These are phyloP conservation scores for Neurospora africana DNA, from an alignment of 495 filamentous ascomycete species.

Conservation along the genomic window DNA sequence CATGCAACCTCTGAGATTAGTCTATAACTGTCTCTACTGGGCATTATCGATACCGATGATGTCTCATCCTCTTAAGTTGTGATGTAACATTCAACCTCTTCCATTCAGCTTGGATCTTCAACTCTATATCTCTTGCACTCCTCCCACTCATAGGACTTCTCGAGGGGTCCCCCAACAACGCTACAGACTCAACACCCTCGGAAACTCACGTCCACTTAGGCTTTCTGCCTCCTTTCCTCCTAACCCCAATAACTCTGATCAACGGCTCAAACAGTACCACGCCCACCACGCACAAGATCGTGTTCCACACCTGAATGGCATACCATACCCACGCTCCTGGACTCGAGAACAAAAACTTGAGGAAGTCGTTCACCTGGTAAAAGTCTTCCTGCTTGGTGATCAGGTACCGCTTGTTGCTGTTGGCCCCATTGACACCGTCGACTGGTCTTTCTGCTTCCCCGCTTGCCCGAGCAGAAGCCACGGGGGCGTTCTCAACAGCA, in stretches of 20 bases:
- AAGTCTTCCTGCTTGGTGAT: conserved; percentile 70
- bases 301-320: conserved; percentile 50
- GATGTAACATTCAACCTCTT: background rate
- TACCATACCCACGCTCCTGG: conserved; percentile 38
- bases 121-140: background rate
- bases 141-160: background rate
- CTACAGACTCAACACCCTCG: background rate
- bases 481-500: background rate
- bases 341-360: conserved; percentile 53
- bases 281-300: conserved; percentile 50
- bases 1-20: background rate
- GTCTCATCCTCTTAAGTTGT: background rate
- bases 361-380: conserved; percentile 69
- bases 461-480: background rate
- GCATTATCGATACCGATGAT: background rate
- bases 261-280: conserved; percentile 22
- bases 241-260: conserved; percentile 1
- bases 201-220: background rate
- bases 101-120: background rate
- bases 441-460: background rate
- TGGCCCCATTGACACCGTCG: background rate
- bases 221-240: background rate
- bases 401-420: conserved; percentile 39
- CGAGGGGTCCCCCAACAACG: background rate
- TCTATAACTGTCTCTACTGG: background rate